Conservation (phyloP, 192 early-diverging fungal species). For the Backusella parvicylindrica region DNA sequence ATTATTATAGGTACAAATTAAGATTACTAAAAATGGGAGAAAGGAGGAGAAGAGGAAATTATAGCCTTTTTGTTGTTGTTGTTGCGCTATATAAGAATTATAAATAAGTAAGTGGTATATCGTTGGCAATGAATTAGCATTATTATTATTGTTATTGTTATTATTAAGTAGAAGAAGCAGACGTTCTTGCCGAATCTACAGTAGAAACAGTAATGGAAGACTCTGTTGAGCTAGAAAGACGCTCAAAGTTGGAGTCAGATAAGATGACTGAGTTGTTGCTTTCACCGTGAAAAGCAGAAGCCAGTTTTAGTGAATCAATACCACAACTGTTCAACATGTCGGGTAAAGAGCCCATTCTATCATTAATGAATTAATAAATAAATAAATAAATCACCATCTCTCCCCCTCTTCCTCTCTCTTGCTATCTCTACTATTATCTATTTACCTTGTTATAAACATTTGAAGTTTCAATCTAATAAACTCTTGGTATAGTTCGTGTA, state of each 20-base stretch:
- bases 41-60: background rate
- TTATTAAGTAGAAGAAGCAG: background rate
- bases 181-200: conserved; percentile 6
- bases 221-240: conserved; percentile 14
- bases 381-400: background rate
- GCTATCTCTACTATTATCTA: background rate
- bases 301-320: background rate
- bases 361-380: background rate
- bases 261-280: background rate
- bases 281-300: background rate
- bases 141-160: background rate
- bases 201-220: conserved; percentile 16
- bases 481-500: conserved; percentile 84
- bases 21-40: background rate
- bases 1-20: background rate
- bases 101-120: background rate
- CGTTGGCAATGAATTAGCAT: background rate
- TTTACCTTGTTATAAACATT: conserved; percentile 63
- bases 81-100: background rate
- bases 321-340: background rate
- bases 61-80: too few relatives aligned
- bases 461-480: conserved; percentile 74
- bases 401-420: too few relatives aligned
- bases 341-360: conserved; percentile 22
- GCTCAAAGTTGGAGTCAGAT: conserved; percentile 3